Evolutionary conservation across 768 basidiomycete species (phyloP), one percentile per base, ranked within the genome.

Genomic region (Lactarius sp.): DNA sequence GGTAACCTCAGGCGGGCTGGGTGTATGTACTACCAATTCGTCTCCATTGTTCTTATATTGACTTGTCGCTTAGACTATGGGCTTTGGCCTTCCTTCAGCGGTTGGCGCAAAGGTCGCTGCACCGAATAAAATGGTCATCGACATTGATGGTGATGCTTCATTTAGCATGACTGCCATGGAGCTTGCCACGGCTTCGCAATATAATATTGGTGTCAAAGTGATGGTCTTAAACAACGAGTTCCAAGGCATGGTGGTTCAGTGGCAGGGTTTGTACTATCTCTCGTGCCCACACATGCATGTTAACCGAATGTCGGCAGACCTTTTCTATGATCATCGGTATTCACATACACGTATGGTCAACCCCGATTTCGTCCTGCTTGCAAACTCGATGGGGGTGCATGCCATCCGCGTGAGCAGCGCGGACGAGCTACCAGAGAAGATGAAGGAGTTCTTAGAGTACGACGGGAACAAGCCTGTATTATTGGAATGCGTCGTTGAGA

Each of bases 121-220:
- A 1, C 96, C 96, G 0, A 75, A 93, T 33, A 98, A 98, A 77
- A 89, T 83, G 59, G 96, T 99, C 61, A 79, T 99, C 53, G 95
- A 99, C 74, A 87, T 98, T 66, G 97, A 99, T 69, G 97, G 97
- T 12, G 97, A 99, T 73, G 97, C 97, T 0, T 96, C 93, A 22
- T 95, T 98, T 78, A 94, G 91, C 71, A 99, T 98, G 97, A 98
- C 97, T 1, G 96, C 94, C 0, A 99, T 98, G 97, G 97, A 99
- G 76, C 85, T 99, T 56, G 87, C 88, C 27, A 99, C 97, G 0
- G 97, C 97, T 5, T 81, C 90, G 31, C 92, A 95, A 72, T 94
- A 83, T 77, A 76, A 83, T 71, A 97, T 99, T 67, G 96, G 97
- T 62, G 93, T 98, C 72, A 99, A 99, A 77, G 89, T 94, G 46